These are phyloP conservation scores for Cryptosporidium bovis DNA, from an alignment of 169 alveolate species.

Conservation along the genomic window DNA sequence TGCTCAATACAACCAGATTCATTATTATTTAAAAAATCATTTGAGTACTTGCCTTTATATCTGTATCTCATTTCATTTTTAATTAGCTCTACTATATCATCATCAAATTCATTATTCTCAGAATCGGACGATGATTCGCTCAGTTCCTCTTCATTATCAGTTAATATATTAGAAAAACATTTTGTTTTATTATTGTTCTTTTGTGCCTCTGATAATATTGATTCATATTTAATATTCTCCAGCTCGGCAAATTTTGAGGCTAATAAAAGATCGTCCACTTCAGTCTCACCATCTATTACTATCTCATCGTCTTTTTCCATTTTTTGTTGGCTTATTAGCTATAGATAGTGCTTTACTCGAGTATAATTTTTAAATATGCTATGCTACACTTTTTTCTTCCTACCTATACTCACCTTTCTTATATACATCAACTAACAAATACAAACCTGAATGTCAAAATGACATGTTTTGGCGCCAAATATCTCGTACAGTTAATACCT, in stretches of 20 bases:
- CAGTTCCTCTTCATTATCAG: constrained; percentile 37
- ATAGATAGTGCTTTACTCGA: no score
- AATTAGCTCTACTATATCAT: constrained; percentile 40
- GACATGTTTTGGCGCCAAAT: no score
- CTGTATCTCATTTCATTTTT: constrained; percentile 62
- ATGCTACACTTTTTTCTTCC: no score
- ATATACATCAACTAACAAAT: no score
- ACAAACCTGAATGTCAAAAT: no score
- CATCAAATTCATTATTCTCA: constrained; percentile 15
- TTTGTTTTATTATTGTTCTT: not conserved
- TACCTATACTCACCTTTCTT: no score
- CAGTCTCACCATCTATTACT: constrained; percentile 69
- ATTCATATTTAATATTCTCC: constrained; percentile 23
- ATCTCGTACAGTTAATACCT: no score
- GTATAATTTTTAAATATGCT: no score
- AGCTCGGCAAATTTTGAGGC: constrained; percentile 71
- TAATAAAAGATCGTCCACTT: constrained; percentile 44
- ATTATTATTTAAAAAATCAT: no score
- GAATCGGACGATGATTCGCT: not conserved
- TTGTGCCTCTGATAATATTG: not conserved
- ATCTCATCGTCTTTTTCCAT: constrained; percentile 13
- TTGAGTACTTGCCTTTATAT: not conserved
- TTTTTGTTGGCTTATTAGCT: no score
- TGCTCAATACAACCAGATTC: no score
- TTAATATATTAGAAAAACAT: not conserved